These are phyloP conservation scores for Saccharomycopsis schoenii DNA, from an alignment of 805 yeast species.

Conservation along the genomic window DNA sequence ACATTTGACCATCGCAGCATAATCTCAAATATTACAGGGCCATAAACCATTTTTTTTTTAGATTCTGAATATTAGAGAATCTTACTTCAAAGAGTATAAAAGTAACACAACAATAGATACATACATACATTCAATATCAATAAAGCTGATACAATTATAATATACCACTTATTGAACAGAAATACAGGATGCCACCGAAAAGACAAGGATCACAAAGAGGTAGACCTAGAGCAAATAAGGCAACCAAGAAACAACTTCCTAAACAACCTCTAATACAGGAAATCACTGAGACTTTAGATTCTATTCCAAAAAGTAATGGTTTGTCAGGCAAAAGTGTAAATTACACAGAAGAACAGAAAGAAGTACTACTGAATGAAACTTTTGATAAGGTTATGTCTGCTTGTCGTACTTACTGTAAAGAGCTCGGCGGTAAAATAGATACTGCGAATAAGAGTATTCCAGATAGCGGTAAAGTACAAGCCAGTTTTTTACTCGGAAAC, in stretches of 20 bases:
- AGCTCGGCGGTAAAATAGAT: background rate
- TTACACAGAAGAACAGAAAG: background rate
- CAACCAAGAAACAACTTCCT: background rate
- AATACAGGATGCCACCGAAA: background rate
- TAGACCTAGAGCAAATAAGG: background rate
- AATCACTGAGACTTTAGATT: background rate
- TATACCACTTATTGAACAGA: no score
- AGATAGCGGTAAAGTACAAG: background rate
- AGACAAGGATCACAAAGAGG: background rate
- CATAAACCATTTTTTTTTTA: no score
- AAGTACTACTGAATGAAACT: background rate
- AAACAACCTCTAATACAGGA: background rate
- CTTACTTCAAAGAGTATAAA: no score
- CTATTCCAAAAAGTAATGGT: background rate
- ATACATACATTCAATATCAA: background rate
- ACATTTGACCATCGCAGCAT: background rate
- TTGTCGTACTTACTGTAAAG: background rate
- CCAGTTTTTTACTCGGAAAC: conserved; percentile 6
- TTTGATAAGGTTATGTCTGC: background rate
- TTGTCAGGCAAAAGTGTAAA: background rate
- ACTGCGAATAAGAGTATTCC: background rate
- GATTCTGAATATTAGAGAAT: no score
- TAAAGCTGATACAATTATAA: no score
- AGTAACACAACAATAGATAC: background rate
- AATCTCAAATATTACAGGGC: background rate